phyloP scores from a whole-genome alignment of 2,329 filamentous ascomycete species.

The Mycogone perniciosa region DNA sequence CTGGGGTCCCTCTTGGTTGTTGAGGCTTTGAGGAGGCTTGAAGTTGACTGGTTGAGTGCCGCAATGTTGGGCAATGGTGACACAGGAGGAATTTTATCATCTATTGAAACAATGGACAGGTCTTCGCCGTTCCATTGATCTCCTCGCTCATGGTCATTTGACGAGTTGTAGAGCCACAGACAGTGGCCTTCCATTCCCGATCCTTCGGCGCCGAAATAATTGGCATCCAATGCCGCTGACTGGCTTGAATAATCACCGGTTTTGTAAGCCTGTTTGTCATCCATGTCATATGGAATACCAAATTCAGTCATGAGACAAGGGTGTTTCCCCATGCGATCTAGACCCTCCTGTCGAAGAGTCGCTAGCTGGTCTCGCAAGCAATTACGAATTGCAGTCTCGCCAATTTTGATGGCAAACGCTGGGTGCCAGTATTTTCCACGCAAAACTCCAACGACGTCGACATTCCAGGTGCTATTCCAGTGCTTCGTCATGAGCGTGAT shows the following conservation, averaged over 20 bases:
- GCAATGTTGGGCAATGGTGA: slow-evolving; percentile 42
- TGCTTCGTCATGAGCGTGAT: slow-evolving; percentile 97
- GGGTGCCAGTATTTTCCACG: slow-evolving; percentile 84
- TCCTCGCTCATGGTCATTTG: slow-evolving; percentile 82
- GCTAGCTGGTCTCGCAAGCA: slow-evolving; percentile 84
- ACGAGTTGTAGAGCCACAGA: slow-evolving; percentile 77
- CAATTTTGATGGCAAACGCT: slow-evolving; percentile 85
- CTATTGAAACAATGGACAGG: slow-evolving; percentile 78
- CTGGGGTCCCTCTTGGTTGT: slow-evolving; percentile 34
- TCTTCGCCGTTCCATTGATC: slow-evolving; percentile 99
- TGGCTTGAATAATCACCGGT: slow-evolving; percentile 94
- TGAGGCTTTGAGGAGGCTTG: slow-evolving; percentile 28
- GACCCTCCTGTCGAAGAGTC: slow-evolving; percentile 75
- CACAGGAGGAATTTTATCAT: slow-evolving; percentile 62
- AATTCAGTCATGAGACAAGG: slow-evolving; percentile 92
- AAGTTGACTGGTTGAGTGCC: slow-evolving; percentile 38
- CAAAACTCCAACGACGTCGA: slow-evolving; percentile 88
- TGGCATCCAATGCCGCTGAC: slow-evolving; percentile 87
- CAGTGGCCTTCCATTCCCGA: slow-evolving; percentile 79
- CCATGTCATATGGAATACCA: slow-evolving; percentile 98
- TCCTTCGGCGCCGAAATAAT: slow-evolving; percentile 87
- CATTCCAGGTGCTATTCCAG: slow-evolving; percentile 96
- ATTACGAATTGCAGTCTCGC: slow-evolving; percentile 89
- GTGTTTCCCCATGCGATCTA: slow-evolving; percentile 81
- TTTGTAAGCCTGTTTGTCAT: slow-evolving; percentile 90